Conservation (phyloP, 2,329 filamentous ascomycete genomes). For the Pochonia chlamydosporia region DNA sequence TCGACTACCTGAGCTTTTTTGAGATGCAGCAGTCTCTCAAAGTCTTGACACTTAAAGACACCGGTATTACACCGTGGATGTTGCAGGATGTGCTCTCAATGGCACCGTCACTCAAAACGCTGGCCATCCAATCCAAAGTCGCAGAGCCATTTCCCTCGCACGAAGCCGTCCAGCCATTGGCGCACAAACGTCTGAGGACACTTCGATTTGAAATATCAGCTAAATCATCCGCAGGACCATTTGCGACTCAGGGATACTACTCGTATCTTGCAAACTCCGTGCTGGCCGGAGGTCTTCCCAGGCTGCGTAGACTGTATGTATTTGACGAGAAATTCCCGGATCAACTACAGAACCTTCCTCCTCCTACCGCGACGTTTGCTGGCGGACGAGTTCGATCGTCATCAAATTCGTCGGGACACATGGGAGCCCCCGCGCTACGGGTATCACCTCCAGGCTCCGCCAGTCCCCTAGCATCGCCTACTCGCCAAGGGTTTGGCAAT, state of each 20-base stretch:
- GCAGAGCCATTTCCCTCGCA: slow-evolving; percentile 43
- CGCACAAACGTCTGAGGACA: slow-evolving; percentile 62
- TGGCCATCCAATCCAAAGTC: slow-evolving; percentile 48
- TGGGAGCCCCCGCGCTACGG: slow-evolving; percentile 9
- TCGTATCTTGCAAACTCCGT: slow-evolving; percentile 81
- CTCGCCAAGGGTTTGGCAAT: background rate
- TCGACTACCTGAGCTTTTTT: slow-evolving; percentile 57
- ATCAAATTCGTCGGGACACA: slow-evolving; percentile 22
- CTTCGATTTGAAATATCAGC: slow-evolving; percentile 80
- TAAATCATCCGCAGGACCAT: slow-evolving; percentile 49
- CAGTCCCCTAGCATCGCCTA: slow-evolving; percentile 18
- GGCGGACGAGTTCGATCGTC: slow-evolving; percentile 24
- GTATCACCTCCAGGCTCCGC: slow-evolving; percentile 14
- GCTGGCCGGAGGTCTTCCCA: slow-evolving; percentile 67
- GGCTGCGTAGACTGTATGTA: slow-evolving; percentile 73
- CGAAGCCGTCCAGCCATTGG: slow-evolving; percentile 51
- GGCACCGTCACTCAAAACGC: slow-evolving; percentile 51
- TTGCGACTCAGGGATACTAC: slow-evolving; percentile 64
- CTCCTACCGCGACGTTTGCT: slow-evolving; percentile 42
- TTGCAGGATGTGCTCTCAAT: slow-evolving; percentile 56
- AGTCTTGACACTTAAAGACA: slow-evolving; percentile 65
- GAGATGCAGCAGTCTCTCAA: slow-evolving; percentile 56
- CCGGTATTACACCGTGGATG: slow-evolving; percentile 59
- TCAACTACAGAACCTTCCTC: slow-evolving; percentile 64
- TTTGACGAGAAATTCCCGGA: slow-evolving; percentile 81